A percentile compares a stretch with the other conserved stretches of the same genome.
Evolutionary conservation across 208 protist genomes (phyloP).

Genomic region (Crithidia sp.): DNA sequence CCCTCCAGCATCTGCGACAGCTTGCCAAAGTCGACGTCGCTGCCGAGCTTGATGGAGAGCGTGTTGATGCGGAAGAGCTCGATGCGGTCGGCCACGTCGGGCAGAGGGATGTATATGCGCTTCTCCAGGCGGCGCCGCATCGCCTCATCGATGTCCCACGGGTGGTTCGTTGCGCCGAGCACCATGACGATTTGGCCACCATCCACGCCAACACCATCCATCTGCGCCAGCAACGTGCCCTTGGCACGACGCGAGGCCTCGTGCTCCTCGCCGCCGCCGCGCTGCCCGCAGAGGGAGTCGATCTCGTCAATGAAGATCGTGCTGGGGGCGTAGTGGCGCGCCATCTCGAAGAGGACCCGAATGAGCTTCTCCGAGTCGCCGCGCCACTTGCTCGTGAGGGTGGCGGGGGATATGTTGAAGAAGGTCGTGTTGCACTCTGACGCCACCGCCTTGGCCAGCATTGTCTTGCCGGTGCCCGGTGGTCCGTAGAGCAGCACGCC

Average conservation of each 20-base stretch:
- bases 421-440: constrained; percentile 93
- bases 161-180: constrained; percentile 93
- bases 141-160: constrained; percentile 94
- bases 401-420: constrained; percentile 94
- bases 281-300: constrained; percentile 92
- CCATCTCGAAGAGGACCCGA: constrained; percentile 93
- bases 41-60: constrained; percentile 62
- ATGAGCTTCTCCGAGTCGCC: constrained; percentile 96
- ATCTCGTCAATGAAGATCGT: constrained; percentile 97
- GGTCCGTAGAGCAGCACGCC: constrained; percentile 93
- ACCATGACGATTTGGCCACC: constrained; percentile 90
- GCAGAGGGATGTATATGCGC: constrained; percentile 93
- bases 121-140: constrained; percentile 93
- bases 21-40: constrained; percentile 79
- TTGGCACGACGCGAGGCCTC: constrained; percentile 97
- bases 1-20: constrained; percentile 83
- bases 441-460: constrained; percentile 94
- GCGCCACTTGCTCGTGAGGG: constrained; percentile 94
- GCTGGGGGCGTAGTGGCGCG: constrained; percentile 86
- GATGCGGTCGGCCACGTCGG: constrained; percentile 72
- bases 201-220: constrained; percentile 90
- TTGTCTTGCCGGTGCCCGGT: constrained; percentile 94
- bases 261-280: constrained; percentile 84
- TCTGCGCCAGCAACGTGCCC: constrained; percentile 99
- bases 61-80: constrained; percentile 89